Evolutionary conservation across 768 basidiomycete species (phyloP).

Genomic region (Krasilnikovozyma curviuscula): DNA sequence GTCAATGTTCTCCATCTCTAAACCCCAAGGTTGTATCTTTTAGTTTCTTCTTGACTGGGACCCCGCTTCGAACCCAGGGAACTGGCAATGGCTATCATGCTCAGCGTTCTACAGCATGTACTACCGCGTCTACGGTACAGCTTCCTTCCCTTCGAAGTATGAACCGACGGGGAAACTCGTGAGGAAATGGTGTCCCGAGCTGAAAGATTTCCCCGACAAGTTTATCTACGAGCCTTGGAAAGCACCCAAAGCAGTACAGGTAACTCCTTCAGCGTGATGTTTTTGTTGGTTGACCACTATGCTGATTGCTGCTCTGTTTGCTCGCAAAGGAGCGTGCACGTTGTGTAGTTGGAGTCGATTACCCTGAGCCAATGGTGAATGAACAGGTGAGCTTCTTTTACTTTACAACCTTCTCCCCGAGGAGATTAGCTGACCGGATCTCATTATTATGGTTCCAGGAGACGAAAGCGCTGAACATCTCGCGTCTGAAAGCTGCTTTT

Average conservation of each 20-base stretch:
- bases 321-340: no score
- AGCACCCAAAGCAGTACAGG: slow-evolving; percentile 22
- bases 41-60: slow-evolving; percentile 28
- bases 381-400: no score
- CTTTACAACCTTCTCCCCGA: neutral
- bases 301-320: no score
- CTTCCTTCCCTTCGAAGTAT: slow-evolving; percentile 17
- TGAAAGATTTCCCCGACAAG: slow-evolving; percentile 29
- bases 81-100: slow-evolving; percentile 30
- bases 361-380: no score
- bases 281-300: neutral
- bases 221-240: slow-evolving; percentile 28
- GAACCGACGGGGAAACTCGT: slow-evolving; percentile 26
- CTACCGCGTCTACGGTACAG: slow-evolving; percentile 12
- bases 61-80: slow-evolving; percentile 21
- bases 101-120: slow-evolving; percentile 2
- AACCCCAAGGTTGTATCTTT: neutral
- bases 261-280: neutral
- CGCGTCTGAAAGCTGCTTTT: slow-evolving; percentile 25
- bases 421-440: slow-evolving; percentile 26
- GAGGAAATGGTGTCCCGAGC: slow-evolving; percentile 27
- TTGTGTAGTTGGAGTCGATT: no score
- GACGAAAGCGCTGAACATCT: slow-evolving; percentile 22
- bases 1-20: neutral
- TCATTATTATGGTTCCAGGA: slow-evolving; percentile 26